phyloP scores from a whole-genome alignment of 1,284 basidiomycete species.

The Phaffia rhodozyma region DNA sequence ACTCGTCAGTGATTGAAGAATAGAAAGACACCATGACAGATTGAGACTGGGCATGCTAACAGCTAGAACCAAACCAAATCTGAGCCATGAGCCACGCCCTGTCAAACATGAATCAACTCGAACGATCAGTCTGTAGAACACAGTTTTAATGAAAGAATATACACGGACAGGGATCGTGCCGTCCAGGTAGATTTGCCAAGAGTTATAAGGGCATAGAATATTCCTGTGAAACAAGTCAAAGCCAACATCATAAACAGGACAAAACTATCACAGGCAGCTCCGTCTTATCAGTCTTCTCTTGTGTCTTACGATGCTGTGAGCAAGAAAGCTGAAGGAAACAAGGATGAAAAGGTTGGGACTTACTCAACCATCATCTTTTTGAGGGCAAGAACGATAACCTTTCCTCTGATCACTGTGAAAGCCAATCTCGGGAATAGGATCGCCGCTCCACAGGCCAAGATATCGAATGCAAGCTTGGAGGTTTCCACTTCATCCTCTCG shows the following conservation, averaged over 20 bases:
- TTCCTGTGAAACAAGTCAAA: conserved; percentile 55
- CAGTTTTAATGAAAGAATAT: not conserved
- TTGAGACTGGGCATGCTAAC: not conserved
- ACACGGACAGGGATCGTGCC: conserved; percentile 32
- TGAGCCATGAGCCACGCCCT: conserved; percentile 44
- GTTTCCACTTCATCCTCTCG: conserved; percentile 38
- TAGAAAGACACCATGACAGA: not conserved
- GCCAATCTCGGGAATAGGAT: conserved; percentile 75
- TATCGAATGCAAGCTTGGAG: conserved; percentile 65
- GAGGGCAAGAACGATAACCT: conserved; percentile 55
- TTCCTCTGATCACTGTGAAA: conserved; percentile 73
- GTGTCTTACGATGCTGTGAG: not conserved
- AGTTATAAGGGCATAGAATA: conserved; percentile 70
- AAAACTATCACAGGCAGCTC: conserved; percentile 40
- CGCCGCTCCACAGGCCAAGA: conserved; percentile 71
- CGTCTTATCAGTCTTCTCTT: too few species aligned
- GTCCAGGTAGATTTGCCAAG: conserved; percentile 58
- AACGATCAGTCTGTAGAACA: not conserved
- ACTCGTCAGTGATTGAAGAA: not conserved
- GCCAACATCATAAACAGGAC: conserved; percentile 73
- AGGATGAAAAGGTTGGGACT: conserved; percentile 24
- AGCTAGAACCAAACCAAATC: conserved; percentile 46
- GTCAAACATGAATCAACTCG: conserved; percentile 14
- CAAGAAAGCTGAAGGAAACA: not conserved
- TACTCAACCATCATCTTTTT: conserved; percentile 36